A percentile compares a stretch with the other conserved stretches of the same genome.
Conservation (phyloP, 495 filamentous ascomycete genomes). For the Neurospora sp. region DNA sequence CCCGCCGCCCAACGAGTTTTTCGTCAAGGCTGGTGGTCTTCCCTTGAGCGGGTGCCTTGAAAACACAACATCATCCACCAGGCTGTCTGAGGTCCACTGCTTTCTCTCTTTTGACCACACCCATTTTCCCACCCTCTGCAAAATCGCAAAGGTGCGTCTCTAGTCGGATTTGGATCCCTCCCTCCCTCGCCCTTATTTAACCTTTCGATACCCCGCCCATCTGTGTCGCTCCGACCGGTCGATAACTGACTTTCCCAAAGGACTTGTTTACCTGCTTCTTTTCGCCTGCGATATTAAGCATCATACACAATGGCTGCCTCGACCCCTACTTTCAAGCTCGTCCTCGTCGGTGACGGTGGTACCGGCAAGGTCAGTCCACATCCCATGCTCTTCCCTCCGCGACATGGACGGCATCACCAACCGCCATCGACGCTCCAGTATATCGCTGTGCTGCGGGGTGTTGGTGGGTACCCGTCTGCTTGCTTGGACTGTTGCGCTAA, state of each 20-base stretch:
- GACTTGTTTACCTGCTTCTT: conserved; percentile 20
- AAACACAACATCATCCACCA: conserved; percentile 23
- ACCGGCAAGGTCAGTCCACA: conserved; percentile 79
- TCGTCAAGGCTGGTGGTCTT: conserved; percentile 24
- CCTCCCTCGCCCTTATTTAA: not conserved
- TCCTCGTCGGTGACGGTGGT: conserved; percentile 98
- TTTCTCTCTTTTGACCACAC: conserved; percentile 20
- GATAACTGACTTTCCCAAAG: conserved; percentile 5
- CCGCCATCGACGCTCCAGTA: not conserved
- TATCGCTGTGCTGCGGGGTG: conserved; percentile 19
- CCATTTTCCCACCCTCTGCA: conserved; percentile 6
- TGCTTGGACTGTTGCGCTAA: conserved; percentile 12
- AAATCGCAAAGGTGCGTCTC: conserved; percentile 17
- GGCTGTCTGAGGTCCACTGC: conserved; percentile 15
- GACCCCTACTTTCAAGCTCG: conserved; percentile 91
- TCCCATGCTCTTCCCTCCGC: not conserved
- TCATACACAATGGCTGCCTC: conserved; percentile 48
- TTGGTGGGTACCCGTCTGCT: conserved; percentile 1
- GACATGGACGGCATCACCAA: conserved; percentile 4
- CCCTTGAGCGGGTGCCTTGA: conserved; percentile 17
- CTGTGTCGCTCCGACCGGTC: not conserved
- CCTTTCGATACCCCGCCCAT: not conserved
- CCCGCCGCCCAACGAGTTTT: conserved; percentile 32
- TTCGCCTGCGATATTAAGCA: conserved; percentile 12
- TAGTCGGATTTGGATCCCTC: not conserved